These are phyloP conservation scores for Daedaleopsis nitida DNA, from an alignment of 768 basidiomycete species.

Conservation along the genomic window DNA sequence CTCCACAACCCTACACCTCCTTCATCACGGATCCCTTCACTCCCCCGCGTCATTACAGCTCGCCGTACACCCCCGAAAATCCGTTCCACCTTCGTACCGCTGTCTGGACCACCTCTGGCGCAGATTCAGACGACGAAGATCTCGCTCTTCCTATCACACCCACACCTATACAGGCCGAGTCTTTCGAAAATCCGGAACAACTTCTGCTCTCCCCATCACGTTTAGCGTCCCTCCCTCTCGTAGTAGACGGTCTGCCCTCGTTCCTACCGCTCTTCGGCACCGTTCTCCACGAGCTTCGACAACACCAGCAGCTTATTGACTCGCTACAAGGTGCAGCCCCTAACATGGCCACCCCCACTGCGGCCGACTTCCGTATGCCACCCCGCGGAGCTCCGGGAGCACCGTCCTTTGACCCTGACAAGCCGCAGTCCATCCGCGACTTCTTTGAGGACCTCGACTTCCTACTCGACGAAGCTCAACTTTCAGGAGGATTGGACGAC, in stretches of 20 bases:
- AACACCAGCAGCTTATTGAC: no score
- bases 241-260: not conserved
- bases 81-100: no score
- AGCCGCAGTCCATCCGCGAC: constrained; percentile 8
- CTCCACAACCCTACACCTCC: no score
- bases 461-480: constrained; percentile 3
- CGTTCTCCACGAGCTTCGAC: not conserved
- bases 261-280: constrained; percentile 2
- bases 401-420: constrained; percentile 6
- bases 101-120: no score
- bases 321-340: no score
- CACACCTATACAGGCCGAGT: no score
- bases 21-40: no score
- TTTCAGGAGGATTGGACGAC: not conserved
- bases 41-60: no score
- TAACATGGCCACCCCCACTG: not conserved
- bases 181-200: no score
- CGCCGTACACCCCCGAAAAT: no score
- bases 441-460: constrained; percentile 17
- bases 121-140: no score
- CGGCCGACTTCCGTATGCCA: constrained; percentile 5
- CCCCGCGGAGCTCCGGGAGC: constrained; percentile 7
- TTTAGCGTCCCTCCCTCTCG: not conserved
- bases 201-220: not conserved
- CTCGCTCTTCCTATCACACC: no score